These are phyloP conservation scores for Trichosporon faecale DNA, from an alignment of 1,284 basidiomycete species.

Conservation along the genomic window DNA sequence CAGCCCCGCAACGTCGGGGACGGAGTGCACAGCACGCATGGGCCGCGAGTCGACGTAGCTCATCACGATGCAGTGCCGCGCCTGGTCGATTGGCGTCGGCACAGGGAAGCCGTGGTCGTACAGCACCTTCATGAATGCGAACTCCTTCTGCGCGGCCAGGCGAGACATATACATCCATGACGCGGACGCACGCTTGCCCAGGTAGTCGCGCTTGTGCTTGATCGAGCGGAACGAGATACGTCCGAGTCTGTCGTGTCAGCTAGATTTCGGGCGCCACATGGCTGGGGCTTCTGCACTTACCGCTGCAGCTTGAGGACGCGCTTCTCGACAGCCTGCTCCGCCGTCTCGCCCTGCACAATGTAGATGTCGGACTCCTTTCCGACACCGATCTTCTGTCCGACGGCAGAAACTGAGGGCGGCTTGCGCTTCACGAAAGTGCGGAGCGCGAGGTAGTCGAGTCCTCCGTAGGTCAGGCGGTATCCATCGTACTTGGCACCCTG, in stretches of 20 bases:
- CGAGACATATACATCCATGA: slow-evolving; percentile 99
- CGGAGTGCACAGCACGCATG: slow-evolving; percentile 84
- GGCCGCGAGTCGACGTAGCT: slow-evolving; percentile 92
- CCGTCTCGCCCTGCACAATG: slow-evolving; percentile 60
- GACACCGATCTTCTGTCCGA: slow-evolving; percentile 96
- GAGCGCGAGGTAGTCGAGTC: slow-evolving; percentile 93
- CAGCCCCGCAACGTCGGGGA: slow-evolving; percentile 79
- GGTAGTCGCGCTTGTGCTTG: slow-evolving; percentile 94
- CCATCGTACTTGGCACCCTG: slow-evolving; percentile 96
- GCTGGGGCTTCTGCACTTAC: slow-evolving; percentile 52
- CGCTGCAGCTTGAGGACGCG: slow-evolving; percentile 90
- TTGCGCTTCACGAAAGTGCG: slow-evolving; percentile 86
- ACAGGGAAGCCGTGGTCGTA: slow-evolving; percentile 92
- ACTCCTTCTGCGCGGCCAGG: slow-evolving; percentile 93
- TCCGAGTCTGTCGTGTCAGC: slow-evolving; percentile 65
- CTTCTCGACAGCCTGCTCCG: slow-evolving; percentile 74
- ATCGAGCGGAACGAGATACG: slow-evolving; percentile 95
- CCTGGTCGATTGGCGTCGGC: slow-evolving; percentile 88
- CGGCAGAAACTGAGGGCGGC: slow-evolving; percentile 66
- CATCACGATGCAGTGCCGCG: slow-evolving; percentile 93
- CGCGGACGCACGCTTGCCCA: slow-evolving; percentile 90
- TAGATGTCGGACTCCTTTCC: slow-evolving; percentile 99
- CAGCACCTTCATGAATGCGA: slow-evolving; percentile 98
- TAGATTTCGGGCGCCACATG: background rate
- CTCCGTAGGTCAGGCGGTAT: slow-evolving; percentile 94